Conservation (phyloP, 2,329 filamentous ascomycete species). For the Daldinia sp. region DNA sequence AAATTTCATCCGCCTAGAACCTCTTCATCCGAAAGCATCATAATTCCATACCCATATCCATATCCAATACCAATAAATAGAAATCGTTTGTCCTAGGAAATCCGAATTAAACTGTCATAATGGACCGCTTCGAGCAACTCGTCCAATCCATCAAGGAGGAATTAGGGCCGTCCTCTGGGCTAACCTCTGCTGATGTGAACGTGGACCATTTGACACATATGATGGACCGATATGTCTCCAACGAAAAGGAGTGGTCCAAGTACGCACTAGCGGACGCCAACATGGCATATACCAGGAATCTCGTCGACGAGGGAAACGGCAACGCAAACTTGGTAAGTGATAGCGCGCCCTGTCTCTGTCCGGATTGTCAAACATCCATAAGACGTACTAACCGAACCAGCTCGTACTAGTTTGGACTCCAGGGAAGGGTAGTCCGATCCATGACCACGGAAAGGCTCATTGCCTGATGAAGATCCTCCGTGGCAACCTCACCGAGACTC, state of each 20-base stretch:
- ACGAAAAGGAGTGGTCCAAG: constrained; percentile 76
- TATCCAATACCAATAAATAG: constrained; percentile 20
- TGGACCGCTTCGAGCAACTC: constrained; percentile 73
- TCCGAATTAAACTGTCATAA: constrained; percentile 28
- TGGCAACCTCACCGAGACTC: constrained; percentile 82
- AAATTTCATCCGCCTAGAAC: constrained; percentile 20
- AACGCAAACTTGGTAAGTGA: constrained; percentile 64
- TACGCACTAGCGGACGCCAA: constrained; percentile 80
- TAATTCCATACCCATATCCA: constrained; percentile 15
- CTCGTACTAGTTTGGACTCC: constrained; percentile 91
- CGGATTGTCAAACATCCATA: neutral
- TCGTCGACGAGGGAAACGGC: constrained; percentile 90
- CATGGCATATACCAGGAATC: constrained; percentile 84
- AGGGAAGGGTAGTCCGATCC: constrained; percentile 84
- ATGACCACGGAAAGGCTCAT: constrained; percentile 90
- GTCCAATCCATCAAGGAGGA: constrained; percentile 78
- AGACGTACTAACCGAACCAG: constrained; percentile 58
- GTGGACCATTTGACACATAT: constrained; percentile 75
- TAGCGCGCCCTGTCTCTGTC: constrained; percentile 12
- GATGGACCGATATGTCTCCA: constrained; percentile 80
- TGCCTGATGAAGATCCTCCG: constrained; percentile 92
- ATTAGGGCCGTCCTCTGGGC: constrained; percentile 83
- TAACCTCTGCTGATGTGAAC: constrained; percentile 85
- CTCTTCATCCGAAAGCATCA: constrained; percentile 24
- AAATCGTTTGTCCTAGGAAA: constrained; percentile 12